A percentile compares a stretch with the other conserved stretches of the same genome.
Evolutionary conservation across 2,329 filamentous ascomycete genomes (phyloP).

Genomic region (Beauveria medogensis): DNA sequence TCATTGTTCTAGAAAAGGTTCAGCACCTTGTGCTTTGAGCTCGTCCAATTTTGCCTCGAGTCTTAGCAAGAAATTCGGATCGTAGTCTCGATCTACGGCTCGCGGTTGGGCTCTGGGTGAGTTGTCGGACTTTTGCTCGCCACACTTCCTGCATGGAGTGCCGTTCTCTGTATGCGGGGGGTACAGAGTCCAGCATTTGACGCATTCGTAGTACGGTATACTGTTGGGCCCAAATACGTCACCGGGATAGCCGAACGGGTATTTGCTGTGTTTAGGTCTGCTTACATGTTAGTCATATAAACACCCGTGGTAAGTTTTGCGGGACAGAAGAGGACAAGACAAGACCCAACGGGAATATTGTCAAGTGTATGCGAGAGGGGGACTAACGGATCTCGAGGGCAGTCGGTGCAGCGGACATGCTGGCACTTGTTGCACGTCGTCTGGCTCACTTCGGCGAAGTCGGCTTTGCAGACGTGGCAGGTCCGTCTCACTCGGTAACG

Average conservation of each 20-base stretch:
- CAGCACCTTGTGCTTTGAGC: conserved; percentile 25
- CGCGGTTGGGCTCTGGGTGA: conserved; percentile 52
- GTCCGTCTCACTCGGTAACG: conserved; percentile 65
- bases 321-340: background rate
- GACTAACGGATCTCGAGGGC: conserved; percentile 71
- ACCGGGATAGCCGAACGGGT: conserved; percentile 61
- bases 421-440: conserved; percentile 62
- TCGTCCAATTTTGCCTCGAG: conserved; percentile 48
- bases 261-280: conserved; percentile 60
- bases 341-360: background rate
- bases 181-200: conserved; percentile 54
- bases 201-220: conserved; percentile 50
- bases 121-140: conserved; percentile 49
- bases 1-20: background rate
- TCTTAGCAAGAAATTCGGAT: conserved; percentile 50
- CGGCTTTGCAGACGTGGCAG: conserved; percentile 64
- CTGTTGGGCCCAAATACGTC: conserved; percentile 49
- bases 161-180: conserved; percentile 41
- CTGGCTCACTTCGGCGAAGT: conserved; percentile 46
- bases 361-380: background rate
- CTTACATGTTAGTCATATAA: background rate
- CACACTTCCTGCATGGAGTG: conserved; percentile 51
- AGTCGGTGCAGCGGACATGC: conserved; percentile 71
- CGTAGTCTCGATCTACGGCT: conserved; percentile 52
- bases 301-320: background rate